phyloP scores from a whole-genome alignment of 1,284 basidiomycete genomes.

The Caloboletus inedulis region DNA sequence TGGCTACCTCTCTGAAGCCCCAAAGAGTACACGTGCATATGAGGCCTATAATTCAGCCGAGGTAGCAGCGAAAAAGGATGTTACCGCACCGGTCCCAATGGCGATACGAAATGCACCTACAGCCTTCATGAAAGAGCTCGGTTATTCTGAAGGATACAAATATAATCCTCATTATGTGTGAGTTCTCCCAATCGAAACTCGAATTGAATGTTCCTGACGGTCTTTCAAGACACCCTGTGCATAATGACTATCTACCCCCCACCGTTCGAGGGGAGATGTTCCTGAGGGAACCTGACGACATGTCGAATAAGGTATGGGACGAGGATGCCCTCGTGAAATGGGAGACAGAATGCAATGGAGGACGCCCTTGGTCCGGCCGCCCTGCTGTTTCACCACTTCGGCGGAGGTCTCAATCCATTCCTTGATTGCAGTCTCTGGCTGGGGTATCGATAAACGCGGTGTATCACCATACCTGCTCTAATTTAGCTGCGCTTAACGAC shows the following conservation, averaged over 20 bases:
- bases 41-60: conserved; percentile 75
- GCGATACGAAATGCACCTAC: conserved; percentile 89
- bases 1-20: conserved; percentile 78
- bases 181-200: conserved; percentile 27
- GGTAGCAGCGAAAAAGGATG: conserved; percentile 53
- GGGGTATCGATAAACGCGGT: background rate
- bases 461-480: conserved; percentile 1
- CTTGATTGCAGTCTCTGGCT: background rate
- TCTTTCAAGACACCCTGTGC: conserved; percentile 62
- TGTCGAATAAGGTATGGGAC: conserved; percentile 66
- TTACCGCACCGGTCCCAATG: conserved; percentile 65
- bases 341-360: conserved; percentile 67
- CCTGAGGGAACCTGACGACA: conserved; percentile 52
- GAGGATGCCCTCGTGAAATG: conserved; percentile 67
- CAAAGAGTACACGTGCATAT: conserved; percentile 80
- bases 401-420: background rate
- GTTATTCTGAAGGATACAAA: conserved; percentile 68
- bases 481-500: background rate
- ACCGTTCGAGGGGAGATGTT: conserved; percentile 46
- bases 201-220: conserved; percentile 4
- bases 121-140: conserved; percentile 75
- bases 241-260: conserved; percentile 58
- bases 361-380: conserved; percentile 63
- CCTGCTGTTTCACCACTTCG: background rate
- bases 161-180: conserved; percentile 80